Base-by-base conservation (phyloP, 768 basidiomycete genomes). In the Terana coerulea region DNA sequence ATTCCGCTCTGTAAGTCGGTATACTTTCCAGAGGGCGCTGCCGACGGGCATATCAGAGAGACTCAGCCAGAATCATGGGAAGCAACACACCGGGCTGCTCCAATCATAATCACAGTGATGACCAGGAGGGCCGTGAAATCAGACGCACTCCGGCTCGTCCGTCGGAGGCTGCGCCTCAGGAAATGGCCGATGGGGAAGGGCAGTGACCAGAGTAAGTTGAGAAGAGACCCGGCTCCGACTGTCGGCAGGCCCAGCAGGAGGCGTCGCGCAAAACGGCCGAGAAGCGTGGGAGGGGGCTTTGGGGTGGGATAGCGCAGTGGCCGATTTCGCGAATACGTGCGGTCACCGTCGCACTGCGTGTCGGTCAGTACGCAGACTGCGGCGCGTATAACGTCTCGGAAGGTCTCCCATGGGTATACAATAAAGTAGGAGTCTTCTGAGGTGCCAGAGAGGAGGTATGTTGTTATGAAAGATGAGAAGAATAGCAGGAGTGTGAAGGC, bases 221-320 rank as follows among this genome's bases (percentile, higher is more conserved):
- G 77, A 36, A 91, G 66, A 14, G 86, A 90, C 17, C 81, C 81
- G 34, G 86, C 87, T 9, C 89, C 88, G 11, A 92, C 76, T 51
- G 91, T 74, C 25, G 90, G 88, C 12, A 91, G 71, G 21, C 90
- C 90, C 22, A 92, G 64, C 11, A 91, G 58, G 64, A 91, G 85
- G n/a, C 88, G 81, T 35, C 78, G 80, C 47, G 86, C 55, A 57
- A 90, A 79, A 28, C 75, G 71, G 52, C 68, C 71, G 9, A 89
- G 34, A 34, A 88, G 51, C 31, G 83, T 72, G 1, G 70, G 69
- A 12, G 79, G 68, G 21, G 66, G 64, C 37, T 49, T 60, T 11
- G 37, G 51, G 12, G 47, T 40, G 19, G 45, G 45, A 33, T 46
- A 46, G 9, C 31, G 45, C 15, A 46, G 29, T 22, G 31, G 31